phyloP scores from a whole-genome alignment of 2,329 filamentous ascomycete genomes.

The Penicillium verrucosum region DNA sequence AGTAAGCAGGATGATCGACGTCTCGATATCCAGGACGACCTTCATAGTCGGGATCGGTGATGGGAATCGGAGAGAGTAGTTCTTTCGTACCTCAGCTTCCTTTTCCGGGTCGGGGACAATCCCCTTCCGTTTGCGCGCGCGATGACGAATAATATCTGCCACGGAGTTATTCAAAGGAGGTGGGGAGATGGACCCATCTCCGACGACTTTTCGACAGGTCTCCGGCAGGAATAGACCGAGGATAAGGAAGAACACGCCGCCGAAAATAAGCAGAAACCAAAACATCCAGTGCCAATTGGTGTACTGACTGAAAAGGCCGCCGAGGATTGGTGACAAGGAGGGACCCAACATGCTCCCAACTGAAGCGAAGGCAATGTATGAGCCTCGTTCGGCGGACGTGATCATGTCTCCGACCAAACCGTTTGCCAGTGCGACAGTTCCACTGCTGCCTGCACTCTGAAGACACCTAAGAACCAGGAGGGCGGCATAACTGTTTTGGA shows the following conservation, averaged over 20 bases:
- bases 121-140: conserved; percentile 18
- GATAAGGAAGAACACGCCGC: conserved; percentile 51
- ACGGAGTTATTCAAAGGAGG: conserved; percentile 25
- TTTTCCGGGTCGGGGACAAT: conserved; percentile 4
- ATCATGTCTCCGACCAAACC: conserved; percentile 54
- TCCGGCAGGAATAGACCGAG: conserved; percentile 57
- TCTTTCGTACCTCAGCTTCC: conserved; percentile 9
- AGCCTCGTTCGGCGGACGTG: conserved; percentile 64
- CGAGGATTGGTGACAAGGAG: conserved; percentile 57
- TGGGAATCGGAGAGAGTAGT: conserved; percentile 28
- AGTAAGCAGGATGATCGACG: conserved; percentile 36
- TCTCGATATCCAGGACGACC: conserved; percentile 39
- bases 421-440: conserved; percentile 64
- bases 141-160: conserved; percentile 21
- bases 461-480: conserved; percentile 18
- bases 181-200: conserved; percentile 34
- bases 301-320: conserved; percentile 63
- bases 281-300: conserved; percentile 63
- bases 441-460: conserved; percentile 21
- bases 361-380: conserved; percentile 28
- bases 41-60: conserved; percentile 40
- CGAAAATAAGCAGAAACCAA: conserved; percentile 62
- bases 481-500: conserved; percentile 54
- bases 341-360: conserved; percentile 52
- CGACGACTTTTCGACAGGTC: conserved; percentile 43